Base-by-base conservation (phyloP, 805 yeast species). In the Metschnikowia vanudenii region DNA sequence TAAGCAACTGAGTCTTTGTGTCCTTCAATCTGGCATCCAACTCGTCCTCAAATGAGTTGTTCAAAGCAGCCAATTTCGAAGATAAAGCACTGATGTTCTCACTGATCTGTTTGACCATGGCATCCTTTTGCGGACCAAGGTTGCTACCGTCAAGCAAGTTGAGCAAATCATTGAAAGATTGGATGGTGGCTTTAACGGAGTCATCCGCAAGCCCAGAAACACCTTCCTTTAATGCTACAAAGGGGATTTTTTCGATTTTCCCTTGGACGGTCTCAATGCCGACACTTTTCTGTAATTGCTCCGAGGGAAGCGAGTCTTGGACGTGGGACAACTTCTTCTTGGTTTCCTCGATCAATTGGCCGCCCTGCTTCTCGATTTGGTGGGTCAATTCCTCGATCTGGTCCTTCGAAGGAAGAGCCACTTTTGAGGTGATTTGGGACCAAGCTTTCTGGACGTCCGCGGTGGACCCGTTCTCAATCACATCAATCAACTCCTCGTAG, bases 241-340 rank as follows among this genome's bases (percentile, higher is more conserved):
- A 58, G 3, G 75, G 74, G 51, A 71, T 64, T 32, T 60, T 63
- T 37, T 59, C 59, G 30, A 61, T 50, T 17, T 61, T 60, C 43
- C 60, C 67, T 31, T 56, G 60, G 26, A 64, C 63, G 18, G 65
- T 55, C 51, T 68, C 75, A 22, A 67, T 44, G 43, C 64, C 73
- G 4, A 68, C 74, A 16, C 70, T 71, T 48, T 63, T 69, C 50
- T 69, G 74, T 50, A 71, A 65, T 52, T 71, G 76, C 47, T 71
- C 64, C 11, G 67, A 73, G 28, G 76, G 76, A 30, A 50, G 56
- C 13, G 52, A 19, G 12, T 69, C 39, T 12, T 45, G 52, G 5
- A 51, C 41, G 31, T 38, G 43, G 10, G 48, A 39, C 34, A 68
- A 62, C 53, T 66, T 69, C 49, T 57, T 58, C 55, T 62, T 69